phyloP scores from a whole-genome alignment of 2,329 filamentous ascomycete genomes.

The Zopfia rhizophila region DNA sequence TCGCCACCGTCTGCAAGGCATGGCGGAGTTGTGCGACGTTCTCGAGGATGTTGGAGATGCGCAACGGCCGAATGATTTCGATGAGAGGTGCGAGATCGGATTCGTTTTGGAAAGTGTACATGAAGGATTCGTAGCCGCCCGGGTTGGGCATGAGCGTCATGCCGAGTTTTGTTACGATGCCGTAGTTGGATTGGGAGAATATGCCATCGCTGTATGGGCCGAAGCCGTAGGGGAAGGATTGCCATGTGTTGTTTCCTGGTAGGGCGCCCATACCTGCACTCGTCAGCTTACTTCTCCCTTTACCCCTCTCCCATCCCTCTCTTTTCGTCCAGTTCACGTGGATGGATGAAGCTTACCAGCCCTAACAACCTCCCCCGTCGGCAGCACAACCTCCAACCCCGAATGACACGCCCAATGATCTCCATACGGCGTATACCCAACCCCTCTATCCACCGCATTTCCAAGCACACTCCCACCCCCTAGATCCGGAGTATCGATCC shows the following conservation, averaged over 20 bases:
- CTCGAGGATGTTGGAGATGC: slow-evolving; percentile 31
- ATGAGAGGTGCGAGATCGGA: slow-evolving; percentile 60
- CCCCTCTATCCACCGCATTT: slow-evolving; percentile 47
- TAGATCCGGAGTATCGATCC: slow-evolving; percentile 54
- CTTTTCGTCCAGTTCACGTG: not conserved
- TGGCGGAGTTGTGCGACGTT: slow-evolving; percentile 35
- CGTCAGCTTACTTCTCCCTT: slow-evolving; percentile 9
- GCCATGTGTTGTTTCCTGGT: slow-evolving; percentile 36
- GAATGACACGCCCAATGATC: slow-evolving; percentile 60
- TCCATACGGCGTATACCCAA: slow-evolving; percentile 48
- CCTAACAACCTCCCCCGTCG: slow-evolving; percentile 49
- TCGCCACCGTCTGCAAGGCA: slow-evolving; percentile 29
- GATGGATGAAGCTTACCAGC: slow-evolving; percentile 35
- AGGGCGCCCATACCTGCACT: slow-evolving; percentile 31
- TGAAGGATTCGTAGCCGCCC: slow-evolving; percentile 30
- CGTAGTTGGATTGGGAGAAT: slow-evolving; percentile 49
- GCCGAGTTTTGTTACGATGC: slow-evolving; percentile 62
- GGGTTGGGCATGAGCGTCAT: slow-evolving; percentile 47
- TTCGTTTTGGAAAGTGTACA: slow-evolving; percentile 58
- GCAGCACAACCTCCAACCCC: slow-evolving; percentile 57
- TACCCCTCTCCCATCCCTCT: slow-evolving; percentile 49
- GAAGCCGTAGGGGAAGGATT: slow-evolving; percentile 50
- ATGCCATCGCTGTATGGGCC: slow-evolving; percentile 51
- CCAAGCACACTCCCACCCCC: slow-evolving; percentile 49
- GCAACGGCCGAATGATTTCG: slow-evolving; percentile 61